phyloP scores from a whole-genome alignment of 345 rosid species.

The Eucalyptus victrix region DNA sequence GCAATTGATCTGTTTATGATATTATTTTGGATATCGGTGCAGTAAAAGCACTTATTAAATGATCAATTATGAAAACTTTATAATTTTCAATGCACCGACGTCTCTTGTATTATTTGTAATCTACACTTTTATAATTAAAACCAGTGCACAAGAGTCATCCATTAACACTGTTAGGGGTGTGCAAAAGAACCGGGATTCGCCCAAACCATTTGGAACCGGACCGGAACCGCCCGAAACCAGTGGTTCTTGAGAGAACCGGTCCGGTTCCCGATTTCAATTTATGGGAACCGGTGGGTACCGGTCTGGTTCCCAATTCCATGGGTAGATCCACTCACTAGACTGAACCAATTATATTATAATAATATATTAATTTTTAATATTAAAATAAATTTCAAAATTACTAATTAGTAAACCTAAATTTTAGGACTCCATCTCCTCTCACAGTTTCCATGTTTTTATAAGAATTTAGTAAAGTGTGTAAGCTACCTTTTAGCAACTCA shows the following conservation, averaged over 20 bases:
- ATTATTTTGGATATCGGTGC: not conserved
- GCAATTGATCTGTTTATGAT: not conserved
- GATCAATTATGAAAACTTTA: not conserved
- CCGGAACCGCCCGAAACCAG: fast-evolving
- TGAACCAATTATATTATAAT: no score
- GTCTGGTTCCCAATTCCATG: fast-evolving
- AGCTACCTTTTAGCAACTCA: no score
- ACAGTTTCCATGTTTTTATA: no score
- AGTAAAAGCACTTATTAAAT: not conserved
- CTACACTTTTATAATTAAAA: not conserved
- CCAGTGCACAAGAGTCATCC: not conserved
- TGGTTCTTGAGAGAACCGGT: no score
- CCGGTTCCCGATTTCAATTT: no score
- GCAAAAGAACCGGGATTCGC: no score
- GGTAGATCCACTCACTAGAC: fast-evolving
- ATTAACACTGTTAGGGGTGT: not conserved
- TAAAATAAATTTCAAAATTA: no score
- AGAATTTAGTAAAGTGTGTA: no score
- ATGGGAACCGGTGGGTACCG: no score
- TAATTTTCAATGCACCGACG: not conserved
- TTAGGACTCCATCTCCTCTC: no score
- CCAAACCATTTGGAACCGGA: fast-evolving
- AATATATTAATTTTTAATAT: no score
- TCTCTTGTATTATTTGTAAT: not conserved
- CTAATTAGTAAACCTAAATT: no score